Evolutionary conservation across 1,139 yeast genomes (phyloP), one percentile per base, ranked within the genome.

Genomic region (Geotrichum histeridarum): DNA sequence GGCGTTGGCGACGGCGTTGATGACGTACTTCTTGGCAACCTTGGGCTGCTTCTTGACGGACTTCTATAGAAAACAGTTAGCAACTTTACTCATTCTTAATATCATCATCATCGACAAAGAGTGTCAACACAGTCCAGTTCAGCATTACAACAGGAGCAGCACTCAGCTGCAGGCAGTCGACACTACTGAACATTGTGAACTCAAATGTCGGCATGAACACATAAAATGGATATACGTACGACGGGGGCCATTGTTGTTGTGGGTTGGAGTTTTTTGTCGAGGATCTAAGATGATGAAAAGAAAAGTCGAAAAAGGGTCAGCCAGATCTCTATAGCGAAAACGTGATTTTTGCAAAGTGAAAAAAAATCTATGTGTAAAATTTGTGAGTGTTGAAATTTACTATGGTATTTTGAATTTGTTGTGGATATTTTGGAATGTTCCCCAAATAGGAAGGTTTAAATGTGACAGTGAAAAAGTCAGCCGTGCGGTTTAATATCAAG

Each of bases 1-100:
- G 71, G 91, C 88, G 83, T 96, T 96, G 72, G 95, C 96, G 64
- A 95, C 82, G 75, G 89, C 90, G 83, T 91, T 98, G 75, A 93
- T 94, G 74, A 87, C 88, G 81, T 85, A 90, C 80, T 65, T 68
- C 71, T 69, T 70, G 59, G 67, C 65, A 54, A 59, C 75, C 71
- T 75, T 81, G 35, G 41, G 53, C 43, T 50, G 76, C 80, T 84
- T 83, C 81, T 86, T 86, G 76, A 87, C 76, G 77, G 90, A 82
- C 89, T 86, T 76, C 78, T 73, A 72, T 67, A 64, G 55, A 55
- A 59, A 61, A 15, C 61, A 65, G 68, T 68, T 70, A 71, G 73
- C 71, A n/a, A n/a, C n/a, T n/a, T n/a, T n/a, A n/a, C n/a, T n/a
- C n/a, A n/a, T n/a, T n/a, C n/a, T n/a, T n/a, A n/a, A n/a, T n/a